Evolutionary conservation across 306 rosid genomes (phyloP).

Genomic region (Trifolium pratense): DNA sequence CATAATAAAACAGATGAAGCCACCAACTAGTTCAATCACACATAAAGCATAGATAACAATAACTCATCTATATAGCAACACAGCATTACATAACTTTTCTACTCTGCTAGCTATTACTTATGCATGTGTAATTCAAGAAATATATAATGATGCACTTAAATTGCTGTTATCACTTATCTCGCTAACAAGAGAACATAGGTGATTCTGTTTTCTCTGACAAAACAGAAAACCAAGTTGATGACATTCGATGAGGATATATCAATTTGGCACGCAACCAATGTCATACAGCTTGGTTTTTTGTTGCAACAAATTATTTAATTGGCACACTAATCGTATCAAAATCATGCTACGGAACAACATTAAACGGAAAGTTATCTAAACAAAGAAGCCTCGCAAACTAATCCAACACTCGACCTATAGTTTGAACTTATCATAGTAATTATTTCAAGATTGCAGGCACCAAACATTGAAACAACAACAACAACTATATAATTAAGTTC

Average conservation of each 20-base stretch:
- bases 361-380: constrained; percentile 4
- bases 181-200: not conserved
- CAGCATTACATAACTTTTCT: not conserved
- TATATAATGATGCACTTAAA: not conserved
- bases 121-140: not conserved
- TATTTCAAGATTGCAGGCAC: not conserved
- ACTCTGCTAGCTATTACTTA: not conserved
- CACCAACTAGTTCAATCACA: constrained; percentile 4
- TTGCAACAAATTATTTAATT: not conserved
- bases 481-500: too few relatives aligned
- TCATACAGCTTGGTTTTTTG: constrained; percentile 8
- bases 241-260: constrained; percentile 8
- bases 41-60: not conserved
- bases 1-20: not conserved
- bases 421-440: not conserved
- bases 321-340: not conserved
- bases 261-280: not conserved
- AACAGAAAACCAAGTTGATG: constrained; percentile 27
- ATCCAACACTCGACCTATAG: constrained; percentile 4
- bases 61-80: not conserved
- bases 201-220: not conserved
- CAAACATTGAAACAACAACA: not conserved
- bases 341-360: not conserved
- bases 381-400: not conserved
- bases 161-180: not conserved